Evolutionary conservation across 2,329 filamentous ascomycete species (phyloP), one percentile per base, ranked within the genome.

Genomic region (Stemphylium beticola): DNA sequence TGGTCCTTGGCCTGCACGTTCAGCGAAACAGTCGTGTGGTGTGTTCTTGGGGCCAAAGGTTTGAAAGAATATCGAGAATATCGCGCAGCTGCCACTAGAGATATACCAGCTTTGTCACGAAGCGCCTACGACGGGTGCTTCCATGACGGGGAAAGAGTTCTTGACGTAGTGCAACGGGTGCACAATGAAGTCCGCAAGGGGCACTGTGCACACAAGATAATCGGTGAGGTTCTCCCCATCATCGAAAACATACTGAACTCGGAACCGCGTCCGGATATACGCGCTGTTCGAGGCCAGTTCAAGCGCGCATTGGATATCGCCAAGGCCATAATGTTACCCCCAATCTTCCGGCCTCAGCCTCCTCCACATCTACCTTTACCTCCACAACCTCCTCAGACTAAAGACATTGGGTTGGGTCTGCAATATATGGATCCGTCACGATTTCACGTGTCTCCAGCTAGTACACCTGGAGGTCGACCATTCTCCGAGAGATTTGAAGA

Each of bases 1-100:
- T 79, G 76, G 77, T 76, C 76, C 8, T 32, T 69, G 1, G 67
- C 65, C 1, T 69, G 65, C 33, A 49, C 71, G 7, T 54, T 61
- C n/a, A 65, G 65, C 26, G 62, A 65, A 31, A 61, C 58, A 11
- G 55, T 50, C 8, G 54, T 63, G 2, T 72, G 68, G 68, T 47
- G 59, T 4, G 52, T 65, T 2, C 42, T 54, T 3, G 66, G 65
- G 0, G 6, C 11, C 0, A 34, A 52, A 6, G 62, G 58, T 1
- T n/a, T 68, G 4, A 9, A 41, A 5, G 22, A 64, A 1, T 71
- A 67, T 36, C 38, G 34, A 6, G n/a, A 20, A 0, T 18, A 18
- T 3, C 60, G 60, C 4, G 14, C 4, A 10, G 15, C n/a, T 24
- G 59, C 42, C n/a, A 58, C 53, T 2, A 18, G 39, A 1, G 8